phyloP scores from a whole-genome alignment of 371 early-diverging fungal genomes.

The Parasitella parasitica region DNA sequence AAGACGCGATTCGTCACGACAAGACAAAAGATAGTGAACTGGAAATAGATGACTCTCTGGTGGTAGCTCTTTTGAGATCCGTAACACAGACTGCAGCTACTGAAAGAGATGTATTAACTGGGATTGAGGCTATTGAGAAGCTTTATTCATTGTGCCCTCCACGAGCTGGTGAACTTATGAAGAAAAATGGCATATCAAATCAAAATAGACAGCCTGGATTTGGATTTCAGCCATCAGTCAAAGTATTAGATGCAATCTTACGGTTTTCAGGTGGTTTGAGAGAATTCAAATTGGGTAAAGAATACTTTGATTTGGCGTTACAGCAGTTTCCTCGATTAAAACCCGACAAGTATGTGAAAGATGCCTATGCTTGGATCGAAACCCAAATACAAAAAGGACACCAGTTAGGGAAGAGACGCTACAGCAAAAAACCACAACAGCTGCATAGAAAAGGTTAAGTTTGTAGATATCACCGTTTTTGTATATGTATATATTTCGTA shows the following conservation, averaged over 20 bases:
- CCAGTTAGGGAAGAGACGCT: neutral
- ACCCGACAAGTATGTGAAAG: conserved; percentile 17
- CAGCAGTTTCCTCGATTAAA: conserved; percentile 22
- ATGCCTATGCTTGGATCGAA: conserved; percentile 12
- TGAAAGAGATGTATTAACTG: conserved; percentile 16
- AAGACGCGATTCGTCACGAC: neutral
- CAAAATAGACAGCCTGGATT: conserved; percentile 6
- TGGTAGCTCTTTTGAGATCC: conserved; percentile 21
- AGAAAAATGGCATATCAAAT: neutral
- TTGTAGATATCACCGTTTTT: neutral
- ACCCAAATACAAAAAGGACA: neutral
- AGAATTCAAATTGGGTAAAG: conserved; percentile 27
- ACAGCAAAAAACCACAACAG: neutral
- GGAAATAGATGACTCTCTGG: conserved; percentile 24
- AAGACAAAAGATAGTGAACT: conserved; percentile 7
- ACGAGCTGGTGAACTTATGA: conserved; percentile 10
- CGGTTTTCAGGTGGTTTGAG: conserved; percentile 26
- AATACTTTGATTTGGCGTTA: conserved; percentile 25
- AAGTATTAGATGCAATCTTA: conserved; percentile 28
- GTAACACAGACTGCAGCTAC: conserved; percentile 19
- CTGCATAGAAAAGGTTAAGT: neutral
- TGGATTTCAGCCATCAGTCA: conserved; percentile 19
- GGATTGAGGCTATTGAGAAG: conserved; percentile 18
- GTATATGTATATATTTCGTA: neutral
- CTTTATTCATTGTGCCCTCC: conserved; percentile 29